Percentiles rank a stretch among this genome's conserved stretches.
Evolutionary conservation across 495 filamentous ascomycete genomes (phyloP).

Genomic region (Penicillium canariense): DNA sequence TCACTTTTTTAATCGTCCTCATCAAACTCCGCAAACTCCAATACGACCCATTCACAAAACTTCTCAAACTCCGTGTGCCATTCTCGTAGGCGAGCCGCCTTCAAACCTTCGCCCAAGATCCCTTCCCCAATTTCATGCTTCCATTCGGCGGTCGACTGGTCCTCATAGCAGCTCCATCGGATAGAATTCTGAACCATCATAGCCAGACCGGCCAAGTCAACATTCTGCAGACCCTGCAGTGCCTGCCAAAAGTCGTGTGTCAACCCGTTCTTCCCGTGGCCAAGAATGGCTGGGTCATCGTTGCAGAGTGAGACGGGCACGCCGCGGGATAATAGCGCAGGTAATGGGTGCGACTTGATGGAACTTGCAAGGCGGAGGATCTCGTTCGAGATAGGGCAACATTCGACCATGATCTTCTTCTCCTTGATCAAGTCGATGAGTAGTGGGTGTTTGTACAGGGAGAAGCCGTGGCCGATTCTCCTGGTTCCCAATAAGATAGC

Average conservation of each 20-base stretch:
- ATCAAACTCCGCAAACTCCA: conserved; percentile 67
- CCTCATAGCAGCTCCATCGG: conserved; percentile 83
- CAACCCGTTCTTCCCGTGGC: conserved; percentile 71
- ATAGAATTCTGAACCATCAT: conserved; percentile 90
- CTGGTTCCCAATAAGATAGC: conserved; percentile 83
- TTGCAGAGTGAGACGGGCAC: conserved; percentile 67
- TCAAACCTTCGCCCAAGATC: conserved; percentile 66
- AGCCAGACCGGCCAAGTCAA: conserved; percentile 68
- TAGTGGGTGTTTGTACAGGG: conserved; percentile 86
- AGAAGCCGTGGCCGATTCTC: conserved; percentile 85
- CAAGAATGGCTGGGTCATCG: conserved; percentile 81
- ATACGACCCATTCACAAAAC: conserved; percentile 88
- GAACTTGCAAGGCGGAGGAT: conserved; percentile 73
- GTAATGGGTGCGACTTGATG: conserved; percentile 76
- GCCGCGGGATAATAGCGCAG: conserved; percentile 79
- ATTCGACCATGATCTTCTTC: conserved; percentile 82
- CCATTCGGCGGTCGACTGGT: conserved; percentile 69
- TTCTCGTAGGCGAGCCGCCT: conserved; percentile 68
- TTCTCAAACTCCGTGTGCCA: conserved; percentile 82
- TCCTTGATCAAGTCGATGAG: conserved; percentile 84
- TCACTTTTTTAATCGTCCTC: conserved; percentile 26
- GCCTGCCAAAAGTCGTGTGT: conserved; percentile 93
- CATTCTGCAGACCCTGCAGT: conserved; percentile 79
- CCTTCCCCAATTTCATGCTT: conserved; percentile 67
- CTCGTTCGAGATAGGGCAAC: conserved; percentile 83